Percentiles rank a stretch among this genome's conserved stretches.
These are phyloP conservation scores for Iris macrosiphon DNA, from an alignment of 106 monocot species.

Conservation along the genomic window DNA sequence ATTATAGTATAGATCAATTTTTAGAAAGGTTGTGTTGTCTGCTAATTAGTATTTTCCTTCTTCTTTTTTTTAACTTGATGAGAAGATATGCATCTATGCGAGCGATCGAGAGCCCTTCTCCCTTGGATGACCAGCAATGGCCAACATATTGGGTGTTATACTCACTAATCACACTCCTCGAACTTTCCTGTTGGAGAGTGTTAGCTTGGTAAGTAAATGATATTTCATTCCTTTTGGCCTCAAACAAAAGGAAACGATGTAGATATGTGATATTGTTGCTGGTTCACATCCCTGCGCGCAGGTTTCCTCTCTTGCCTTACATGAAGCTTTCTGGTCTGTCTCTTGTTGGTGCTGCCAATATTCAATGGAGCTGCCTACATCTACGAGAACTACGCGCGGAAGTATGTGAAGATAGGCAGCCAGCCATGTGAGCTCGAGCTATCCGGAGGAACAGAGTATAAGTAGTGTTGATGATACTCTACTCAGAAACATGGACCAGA, in stretches of 20 bases:
- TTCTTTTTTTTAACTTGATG: neutral
- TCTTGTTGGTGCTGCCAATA: conserved; percentile 84
- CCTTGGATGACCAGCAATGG: conserved; percentile 97
- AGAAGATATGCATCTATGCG: conserved; percentile 83
- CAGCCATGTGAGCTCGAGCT: conserved; percentile 37
- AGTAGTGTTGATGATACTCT: conserved; percentile 78
- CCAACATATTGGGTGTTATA: conserved; percentile 93
- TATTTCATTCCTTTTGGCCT: no score
- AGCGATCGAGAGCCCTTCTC: conserved; percentile 84
- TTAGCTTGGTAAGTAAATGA: conserved; percentile 46
- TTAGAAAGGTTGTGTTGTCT: neutral
- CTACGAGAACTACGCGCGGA: conserved; percentile 75
- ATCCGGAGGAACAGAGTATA: conserved; percentile 54
- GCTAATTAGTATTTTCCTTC: neutral
- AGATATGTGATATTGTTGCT: neutral
- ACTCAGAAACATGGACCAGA: conserved; percentile 66
- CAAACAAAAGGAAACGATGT: neutral
- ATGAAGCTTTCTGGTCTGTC: conserved; percentile 76
- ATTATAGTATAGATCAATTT: neutral
- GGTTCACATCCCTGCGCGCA: conserved; percentile 2
- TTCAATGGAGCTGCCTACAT: conserved; percentile 96
- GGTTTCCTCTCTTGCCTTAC: conserved; percentile 95
- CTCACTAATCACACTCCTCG: conserved; percentile 79
- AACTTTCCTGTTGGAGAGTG: conserved; percentile 73
- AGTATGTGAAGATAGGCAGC: conserved; percentile 64